These are phyloP conservation scores for Aspergillus sp. DNA, from an alignment of 2,329 filamentous ascomycete species.

Conservation along the genomic window DNA sequence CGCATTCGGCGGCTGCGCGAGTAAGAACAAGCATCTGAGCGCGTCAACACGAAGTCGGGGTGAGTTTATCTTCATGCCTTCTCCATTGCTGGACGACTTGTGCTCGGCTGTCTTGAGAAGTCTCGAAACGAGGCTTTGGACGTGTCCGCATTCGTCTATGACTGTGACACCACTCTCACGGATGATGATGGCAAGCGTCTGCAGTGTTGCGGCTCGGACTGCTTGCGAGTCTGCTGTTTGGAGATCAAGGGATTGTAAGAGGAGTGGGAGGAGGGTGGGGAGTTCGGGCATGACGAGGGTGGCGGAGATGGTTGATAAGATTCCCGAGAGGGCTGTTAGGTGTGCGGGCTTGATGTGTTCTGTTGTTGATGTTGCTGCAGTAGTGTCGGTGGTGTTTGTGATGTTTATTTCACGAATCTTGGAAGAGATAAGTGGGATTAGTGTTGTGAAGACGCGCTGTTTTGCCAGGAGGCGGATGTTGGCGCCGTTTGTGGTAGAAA, in stretches of 20 bases:
- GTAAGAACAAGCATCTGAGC: slow-evolving; percentile 39
- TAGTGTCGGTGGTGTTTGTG: slow-evolving; percentile 30
- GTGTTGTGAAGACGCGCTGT: slow-evolving; percentile 62
- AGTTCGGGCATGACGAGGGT: slow-evolving; percentile 61
- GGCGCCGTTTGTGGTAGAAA: slow-evolving; percentile 62
- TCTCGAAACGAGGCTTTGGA: slow-evolving; percentile 57
- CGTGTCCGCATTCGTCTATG: slow-evolving; percentile 54
- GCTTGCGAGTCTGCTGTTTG: slow-evolving; percentile 45
- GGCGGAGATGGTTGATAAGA: slow-evolving; percentile 61
- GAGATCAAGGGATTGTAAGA: slow-evolving; percentile 64
- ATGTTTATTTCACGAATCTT: slow-evolving; percentile 49
- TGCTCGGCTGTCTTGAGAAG: slow-evolving; percentile 51
- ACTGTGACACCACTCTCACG: slow-evolving; percentile 55
- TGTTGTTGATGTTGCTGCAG: slow-evolving; percentile 19
- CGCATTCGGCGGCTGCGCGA: slow-evolving; percentile 31
- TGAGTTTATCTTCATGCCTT: slow-evolving; percentile 18
- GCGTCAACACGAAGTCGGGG: slow-evolving; percentile 36
- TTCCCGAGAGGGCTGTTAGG: slow-evolving; percentile 62
- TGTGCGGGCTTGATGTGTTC: slow-evolving; percentile 57
- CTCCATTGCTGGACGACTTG: slow-evolving; percentile 10
- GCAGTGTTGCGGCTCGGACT: slow-evolving; percentile 61
- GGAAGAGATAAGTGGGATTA: slow-evolving; percentile 57
- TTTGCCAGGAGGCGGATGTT: slow-evolving; percentile 62
- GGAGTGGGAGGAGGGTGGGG: slow-evolving; percentile 56
- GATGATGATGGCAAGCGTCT: slow-evolving; percentile 59